These are phyloP conservation scores for Athelia sp. DNA, from an alignment of 1,284 basidiomycete species.

Conservation along the genomic window DNA sequence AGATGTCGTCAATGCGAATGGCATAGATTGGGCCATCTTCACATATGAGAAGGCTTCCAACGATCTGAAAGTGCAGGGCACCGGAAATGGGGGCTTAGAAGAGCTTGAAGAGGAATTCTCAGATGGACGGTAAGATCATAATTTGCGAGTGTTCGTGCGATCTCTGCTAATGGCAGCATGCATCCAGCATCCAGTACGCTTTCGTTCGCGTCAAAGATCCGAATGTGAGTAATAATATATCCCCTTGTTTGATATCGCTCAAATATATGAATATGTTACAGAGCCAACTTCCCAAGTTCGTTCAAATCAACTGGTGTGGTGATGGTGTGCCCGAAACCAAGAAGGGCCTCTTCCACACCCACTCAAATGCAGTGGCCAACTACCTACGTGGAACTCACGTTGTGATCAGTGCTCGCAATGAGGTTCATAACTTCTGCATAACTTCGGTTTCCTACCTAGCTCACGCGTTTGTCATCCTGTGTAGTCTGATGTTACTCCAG, in stretches of 20 bases:
- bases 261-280: conserved; percentile 25
- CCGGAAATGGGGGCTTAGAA: conserved; percentile 83
- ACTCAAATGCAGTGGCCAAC: conserved; percentile 77
- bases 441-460: too few relatives aligned
- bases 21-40: conserved; percentile 85
- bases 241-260: neutral
- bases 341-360: conserved; percentile 91
- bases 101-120: conserved; percentile 93
- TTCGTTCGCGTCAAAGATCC: conserved; percentile 87
- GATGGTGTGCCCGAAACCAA: conserved; percentile 91
- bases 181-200: conserved; percentile 85
- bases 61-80: conserved; percentile 86
- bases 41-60: conserved; percentile 85
- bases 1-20: conserved; percentile 68
- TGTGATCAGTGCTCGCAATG: conserved; percentile 87
- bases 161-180: neutral
- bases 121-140: conserved; percentile 70
- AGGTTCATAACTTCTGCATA: conserved; percentile 43
- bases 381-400: conserved; percentile 87
- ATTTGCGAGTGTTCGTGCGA: conserved; percentile 1
- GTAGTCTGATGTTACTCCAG: conserved; percentile 77
- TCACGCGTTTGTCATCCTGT: too few relatives aligned
- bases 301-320: conserved; percentile 91
- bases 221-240: conserved; percentile 51
- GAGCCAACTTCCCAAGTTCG: conserved; percentile 88